These are phyloP conservation scores for Nepenthes mirabilis DNA, from an alignment of 148 eudicot species.

Conservation along the genomic window DNA sequence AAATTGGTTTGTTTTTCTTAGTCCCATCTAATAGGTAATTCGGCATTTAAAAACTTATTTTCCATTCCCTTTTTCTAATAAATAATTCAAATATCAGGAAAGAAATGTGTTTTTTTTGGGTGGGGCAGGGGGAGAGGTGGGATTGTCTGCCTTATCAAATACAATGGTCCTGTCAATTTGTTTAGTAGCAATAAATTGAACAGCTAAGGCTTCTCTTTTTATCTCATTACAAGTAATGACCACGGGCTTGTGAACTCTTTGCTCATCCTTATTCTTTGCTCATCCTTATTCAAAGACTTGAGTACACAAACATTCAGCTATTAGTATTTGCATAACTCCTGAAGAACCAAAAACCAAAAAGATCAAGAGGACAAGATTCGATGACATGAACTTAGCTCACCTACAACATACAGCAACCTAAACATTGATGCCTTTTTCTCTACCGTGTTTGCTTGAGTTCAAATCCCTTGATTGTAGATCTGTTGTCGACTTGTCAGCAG, in stretches of 20 bases:
- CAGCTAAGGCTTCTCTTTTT: constrained; percentile 78
- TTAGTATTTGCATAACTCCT: not conserved
- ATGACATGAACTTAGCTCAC: constrained; percentile 18
- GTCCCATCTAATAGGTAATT: no score
- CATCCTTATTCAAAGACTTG: constrained; percentile 89
- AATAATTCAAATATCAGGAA: not conserved
- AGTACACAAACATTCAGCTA: constrained; percentile 1
- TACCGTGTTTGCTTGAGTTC: constrained; percentile 38
- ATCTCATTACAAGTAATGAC: constrained; percentile 73
- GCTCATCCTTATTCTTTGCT: constrained; percentile 78
- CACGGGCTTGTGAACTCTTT: constrained; percentile 53
- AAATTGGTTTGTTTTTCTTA: no score
- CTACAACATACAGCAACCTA: constrained; percentile 96
- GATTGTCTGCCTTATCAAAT: constrained; percentile 58
- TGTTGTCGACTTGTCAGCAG: constrained; percentile 59
- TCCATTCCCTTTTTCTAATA: no score
- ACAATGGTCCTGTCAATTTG: constrained; percentile 86
- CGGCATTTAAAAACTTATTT: no score
- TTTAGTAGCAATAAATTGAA: constrained; percentile 87
- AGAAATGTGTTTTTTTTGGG: no score
- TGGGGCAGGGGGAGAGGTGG: not conserved
- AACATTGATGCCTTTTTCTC: constrained; percentile 88
- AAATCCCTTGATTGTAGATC: constrained; percentile 71
- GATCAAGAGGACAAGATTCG: not conserved
- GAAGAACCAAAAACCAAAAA: not conserved